Base-by-base conservation (phyloP, 768 basidiomycete genomes). In the Russula ochroleuca region DNA sequence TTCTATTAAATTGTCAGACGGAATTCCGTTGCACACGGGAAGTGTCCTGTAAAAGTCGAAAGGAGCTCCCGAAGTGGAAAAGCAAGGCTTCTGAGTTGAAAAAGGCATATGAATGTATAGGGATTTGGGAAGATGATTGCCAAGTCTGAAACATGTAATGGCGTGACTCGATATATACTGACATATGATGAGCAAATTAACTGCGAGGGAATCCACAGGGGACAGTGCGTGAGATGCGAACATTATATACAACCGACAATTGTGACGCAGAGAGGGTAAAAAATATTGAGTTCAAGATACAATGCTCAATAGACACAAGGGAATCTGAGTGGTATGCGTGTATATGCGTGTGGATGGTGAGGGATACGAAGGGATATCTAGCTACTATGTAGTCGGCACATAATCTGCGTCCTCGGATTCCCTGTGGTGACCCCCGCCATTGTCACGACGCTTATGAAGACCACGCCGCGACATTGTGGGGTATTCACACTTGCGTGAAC, bases 381-480 rank as follows among this genome's bases (percentile, higher is more conserved):
- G n/a, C 23, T 31, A 56, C 54, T 61, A 65, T 57, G 63, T 21
- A 37, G 50, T 49, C 17, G 65, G 52, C 47, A 50, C 64, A 40
- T 66, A 59, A 61, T 66, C 67, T 25, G 59, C 59, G 13, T 66
- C 64, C 47, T 59, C 65, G 11, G 53, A 57, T 41, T 55, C 52
- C 58, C 60, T 57, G 5, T 52, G 61, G 17, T 63, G 61, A 23
- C 56, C 41, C 5, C 61, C 65, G 4, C 51, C 50, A 11, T 63
- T 52, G 7, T 57, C 63, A 55, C 63, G 65, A 45, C 68, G 68
- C 38, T 68, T 67, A 53, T 68, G 62, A 57, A 67, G 68, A 14
- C 68, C 68, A 35, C 68, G 68, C 5, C 68, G 68, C 19, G 66
- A 68, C 59, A 64, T 67, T 17, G 62, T 67, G 21, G 68, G 68